Evolutionary conservation across 2,329 filamentous ascomycete species (phyloP).

Genomic region (Phaeosphaeria sp.): DNA sequence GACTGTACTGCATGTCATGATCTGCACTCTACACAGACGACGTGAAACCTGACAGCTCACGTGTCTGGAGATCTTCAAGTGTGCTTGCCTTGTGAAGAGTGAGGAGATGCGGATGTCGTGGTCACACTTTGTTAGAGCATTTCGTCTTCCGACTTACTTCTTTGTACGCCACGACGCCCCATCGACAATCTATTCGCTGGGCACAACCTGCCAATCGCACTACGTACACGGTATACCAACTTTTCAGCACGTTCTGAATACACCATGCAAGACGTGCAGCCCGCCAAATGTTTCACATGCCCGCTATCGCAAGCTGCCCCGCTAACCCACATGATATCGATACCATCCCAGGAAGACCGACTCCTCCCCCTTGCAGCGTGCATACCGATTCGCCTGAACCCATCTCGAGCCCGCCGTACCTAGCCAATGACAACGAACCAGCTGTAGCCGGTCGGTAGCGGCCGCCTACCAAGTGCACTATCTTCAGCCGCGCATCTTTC

Average conservation of each 20-base stretch:
- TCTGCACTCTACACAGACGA: too few relatives aligned
- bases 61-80: background rate
- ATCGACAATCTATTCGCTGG: too few relatives aligned
- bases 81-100: too few relatives aligned
- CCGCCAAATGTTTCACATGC: background rate
- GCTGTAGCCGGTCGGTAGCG: conserved; percentile 34
- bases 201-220: too few relatives aligned
- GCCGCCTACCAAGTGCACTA: conserved; percentile 19
- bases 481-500: background rate
- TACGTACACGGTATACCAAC: too few relatives aligned
- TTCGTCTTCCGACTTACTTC: too few relatives aligned
- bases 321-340: conserved; percentile 6
- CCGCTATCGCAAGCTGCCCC: conserved; percentile 11
- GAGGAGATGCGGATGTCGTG: too few relatives aligned
- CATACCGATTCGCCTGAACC: conserved; percentile 16
- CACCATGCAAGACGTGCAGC: too few relatives aligned
- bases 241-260: too few relatives aligned
- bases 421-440: background rate
- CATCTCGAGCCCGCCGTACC: background rate
- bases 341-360: conserved; percentile 6
- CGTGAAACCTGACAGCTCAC: background rate
- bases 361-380: conserved; percentile 33
- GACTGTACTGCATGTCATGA: too few relatives aligned
- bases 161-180: too few relatives aligned
- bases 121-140: too few relatives aligned